Evolutionary conservation across 164 flowering plant genomes (phyloP).

Genomic region (Kalanchoe fedtschenkoi): DNA sequence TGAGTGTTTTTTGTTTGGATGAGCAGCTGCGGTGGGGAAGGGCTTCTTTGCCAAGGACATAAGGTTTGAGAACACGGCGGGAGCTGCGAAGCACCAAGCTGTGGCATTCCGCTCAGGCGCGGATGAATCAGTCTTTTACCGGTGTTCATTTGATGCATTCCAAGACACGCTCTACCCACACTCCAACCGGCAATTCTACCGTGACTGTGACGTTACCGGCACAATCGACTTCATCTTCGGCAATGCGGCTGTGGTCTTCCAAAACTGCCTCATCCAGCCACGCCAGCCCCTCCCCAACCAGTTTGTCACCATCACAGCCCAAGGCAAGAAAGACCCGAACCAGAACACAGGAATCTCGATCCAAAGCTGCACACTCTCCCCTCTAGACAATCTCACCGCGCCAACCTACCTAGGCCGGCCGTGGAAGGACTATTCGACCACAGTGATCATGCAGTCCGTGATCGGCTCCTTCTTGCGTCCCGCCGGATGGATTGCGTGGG

Average conservation of each 20-base stretch:
- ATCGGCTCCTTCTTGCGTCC: constrained; percentile 44
- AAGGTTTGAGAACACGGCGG: constrained; percentile 59
- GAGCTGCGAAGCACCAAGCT: constrained; percentile 67
- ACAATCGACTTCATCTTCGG: constrained; percentile 88
- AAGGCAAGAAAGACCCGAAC: constrained; percentile 62
- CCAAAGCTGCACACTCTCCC: constrained; percentile 32
- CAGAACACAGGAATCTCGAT: constrained; percentile 67
- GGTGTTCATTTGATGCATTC: constrained; percentile 51
- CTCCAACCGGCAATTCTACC: constrained; percentile 73
- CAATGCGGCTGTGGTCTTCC: constrained; percentile 57
- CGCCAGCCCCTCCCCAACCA: constrained; percentile 55
- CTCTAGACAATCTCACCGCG: constrained; percentile 29
- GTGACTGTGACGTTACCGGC: constrained; percentile 59
- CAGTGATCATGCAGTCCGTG: constrained; percentile 51
- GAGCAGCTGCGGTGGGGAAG: constrained; percentile 52
- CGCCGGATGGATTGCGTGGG: constrained; percentile 59
- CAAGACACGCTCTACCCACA: constrained; percentile 85
- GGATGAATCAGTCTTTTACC: constrained; percentile 46
- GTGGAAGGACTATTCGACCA: constrained; percentile 69
- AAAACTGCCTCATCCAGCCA: constrained; percentile 54
- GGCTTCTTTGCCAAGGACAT: constrained; percentile 68
- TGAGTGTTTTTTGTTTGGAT: neutral
- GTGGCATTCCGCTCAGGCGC: constrained; percentile 70
- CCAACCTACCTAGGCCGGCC: constrained; percentile 72
- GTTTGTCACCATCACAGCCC: constrained; percentile 68